phyloP scores from a whole-genome alignment of 1,284 basidiomycete genomes.

The Pseudozyma hubeiensis region DNA sequence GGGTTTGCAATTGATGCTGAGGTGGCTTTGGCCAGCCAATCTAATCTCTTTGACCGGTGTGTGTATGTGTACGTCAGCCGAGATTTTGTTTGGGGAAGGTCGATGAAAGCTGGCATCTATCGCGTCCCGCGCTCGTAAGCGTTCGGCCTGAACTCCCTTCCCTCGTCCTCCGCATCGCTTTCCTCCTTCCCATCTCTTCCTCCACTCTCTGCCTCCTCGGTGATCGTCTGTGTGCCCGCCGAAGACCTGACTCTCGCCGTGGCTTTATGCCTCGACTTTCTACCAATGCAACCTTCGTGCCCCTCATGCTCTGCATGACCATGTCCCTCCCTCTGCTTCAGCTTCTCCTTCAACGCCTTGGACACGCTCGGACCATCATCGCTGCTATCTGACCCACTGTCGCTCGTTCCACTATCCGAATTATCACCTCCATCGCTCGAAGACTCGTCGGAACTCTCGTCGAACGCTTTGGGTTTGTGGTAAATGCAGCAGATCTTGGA shows the following conservation, averaged over 20 bases:
- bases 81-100: background rate
- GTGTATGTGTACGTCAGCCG: background rate
- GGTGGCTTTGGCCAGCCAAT: too few relatives aligned
- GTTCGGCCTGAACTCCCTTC: slow-evolving; percentile 15
- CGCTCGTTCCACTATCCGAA: slow-evolving; percentile 5
- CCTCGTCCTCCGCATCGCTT: slow-evolving; percentile 3
- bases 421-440: slow-evolving; percentile 1
- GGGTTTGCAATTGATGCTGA: too few relatives aligned
- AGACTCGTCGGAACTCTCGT: slow-evolving; percentile 55
- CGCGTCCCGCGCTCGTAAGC: slow-evolving; percentile 37
- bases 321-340: slow-evolving; percentile 5
- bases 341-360: slow-evolving; percentile 6
- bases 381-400: background rate
- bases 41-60: background rate
- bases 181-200: background rate
- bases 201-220: background rate
- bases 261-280: slow-evolving; percentile 1
- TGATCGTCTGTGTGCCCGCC: slow-evolving; percentile 20
- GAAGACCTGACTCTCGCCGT: slow-evolving; percentile 6
- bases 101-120: background rate
- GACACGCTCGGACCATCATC: slow-evolving; percentile 7
- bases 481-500: slow-evolving; percentile 68
- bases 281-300: background rate
- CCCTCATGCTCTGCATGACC: slow-evolving; percentile 1
- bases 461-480: slow-evolving; percentile 64